Percentiles rank a stretch among this genome's conserved stretches.
Evolutionary conservation across 179 eudicot genomes (phyloP).

Genomic region (Nepenthes alata): DNA sequence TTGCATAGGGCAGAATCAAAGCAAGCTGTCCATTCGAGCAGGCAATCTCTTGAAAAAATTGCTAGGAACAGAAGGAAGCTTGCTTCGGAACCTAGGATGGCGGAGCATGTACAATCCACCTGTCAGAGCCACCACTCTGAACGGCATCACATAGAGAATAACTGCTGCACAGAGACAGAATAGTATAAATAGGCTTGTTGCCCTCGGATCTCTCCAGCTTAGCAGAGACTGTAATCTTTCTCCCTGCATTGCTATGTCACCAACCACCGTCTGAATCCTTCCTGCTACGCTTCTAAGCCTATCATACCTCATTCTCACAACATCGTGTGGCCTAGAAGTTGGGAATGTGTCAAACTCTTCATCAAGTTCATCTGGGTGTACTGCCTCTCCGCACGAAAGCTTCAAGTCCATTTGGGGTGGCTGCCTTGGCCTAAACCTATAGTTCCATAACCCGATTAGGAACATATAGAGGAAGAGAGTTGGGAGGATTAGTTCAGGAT

Average conservation of each 20-base stretch:
- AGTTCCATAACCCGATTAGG: slow-evolving; percentile 6
- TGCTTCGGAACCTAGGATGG: slow-evolving; percentile 8
- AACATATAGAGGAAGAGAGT: slow-evolving; percentile 5
- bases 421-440: background rate
- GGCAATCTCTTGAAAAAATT: slow-evolving; percentile 9
- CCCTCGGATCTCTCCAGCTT: slow-evolving; percentile 6
- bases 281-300: slow-evolving; percentile 1
- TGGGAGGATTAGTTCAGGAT: slow-evolving; percentile 6
- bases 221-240: slow-evolving; percentile 3
- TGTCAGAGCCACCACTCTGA: slow-evolving; percentile 1
- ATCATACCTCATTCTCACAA: slow-evolving; percentile 3
- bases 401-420: slow-evolving; percentile 4
- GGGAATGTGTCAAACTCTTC: slow-evolving; percentile 5
- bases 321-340: background rate
- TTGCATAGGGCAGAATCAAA: background rate
- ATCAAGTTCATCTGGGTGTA: slow-evolving; percentile 1
- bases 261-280: slow-evolving; percentile 6
- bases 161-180: slow-evolving; percentile 2
- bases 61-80: slow-evolving; percentile 5
- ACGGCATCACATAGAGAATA: slow-evolving; percentile 3
- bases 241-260: slow-evolving; percentile 4
- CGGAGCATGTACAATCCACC: slow-evolving; percentile 2
- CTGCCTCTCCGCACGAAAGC: slow-evolving; percentile 1
- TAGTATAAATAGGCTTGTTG: slow-evolving; percentile 1
- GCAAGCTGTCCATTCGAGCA: slow-evolving; percentile 2